phyloP scores from a whole-genome alignment of 306 rosid species.

The Quercus suber region DNA sequence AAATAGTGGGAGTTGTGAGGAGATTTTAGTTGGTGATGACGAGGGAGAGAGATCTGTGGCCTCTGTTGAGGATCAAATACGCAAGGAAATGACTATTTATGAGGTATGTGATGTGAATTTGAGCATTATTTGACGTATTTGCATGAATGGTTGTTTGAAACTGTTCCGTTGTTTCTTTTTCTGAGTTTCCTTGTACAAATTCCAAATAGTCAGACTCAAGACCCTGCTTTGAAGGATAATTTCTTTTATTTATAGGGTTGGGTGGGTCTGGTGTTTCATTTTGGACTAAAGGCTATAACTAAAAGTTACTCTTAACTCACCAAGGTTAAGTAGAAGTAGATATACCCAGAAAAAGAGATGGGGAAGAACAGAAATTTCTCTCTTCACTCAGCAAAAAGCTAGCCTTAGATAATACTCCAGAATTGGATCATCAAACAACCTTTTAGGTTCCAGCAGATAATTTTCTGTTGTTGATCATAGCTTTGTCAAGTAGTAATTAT shows the following conservation, averaged over 20 bases:
- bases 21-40: constrained; percentile 77
- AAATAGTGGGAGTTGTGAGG: constrained; percentile 51
- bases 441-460: background rate
- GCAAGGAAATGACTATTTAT: constrained; percentile 86
- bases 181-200: background rate
- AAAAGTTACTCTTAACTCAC: background rate
- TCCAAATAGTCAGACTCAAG: background rate
- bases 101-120: constrained; percentile 51
- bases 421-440: background rate
- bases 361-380: background rate
- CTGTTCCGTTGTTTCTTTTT: background rate
- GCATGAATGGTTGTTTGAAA: background rate
- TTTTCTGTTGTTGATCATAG: background rate
- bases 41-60: constrained; percentile 83
- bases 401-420: background rate
- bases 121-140: background rate
- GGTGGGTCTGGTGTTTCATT: background rate
- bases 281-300: background rate
- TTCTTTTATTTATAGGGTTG: background rate
- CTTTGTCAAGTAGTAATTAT: background rate
- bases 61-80: constrained; percentile 80
- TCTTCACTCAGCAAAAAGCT: background rate
- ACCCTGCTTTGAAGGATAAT: background rate
- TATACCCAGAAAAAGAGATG: background rate
- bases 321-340: background rate